phyloP scores from a whole-genome alignment of 805 yeast species.

The Candida verbasci region DNA sequence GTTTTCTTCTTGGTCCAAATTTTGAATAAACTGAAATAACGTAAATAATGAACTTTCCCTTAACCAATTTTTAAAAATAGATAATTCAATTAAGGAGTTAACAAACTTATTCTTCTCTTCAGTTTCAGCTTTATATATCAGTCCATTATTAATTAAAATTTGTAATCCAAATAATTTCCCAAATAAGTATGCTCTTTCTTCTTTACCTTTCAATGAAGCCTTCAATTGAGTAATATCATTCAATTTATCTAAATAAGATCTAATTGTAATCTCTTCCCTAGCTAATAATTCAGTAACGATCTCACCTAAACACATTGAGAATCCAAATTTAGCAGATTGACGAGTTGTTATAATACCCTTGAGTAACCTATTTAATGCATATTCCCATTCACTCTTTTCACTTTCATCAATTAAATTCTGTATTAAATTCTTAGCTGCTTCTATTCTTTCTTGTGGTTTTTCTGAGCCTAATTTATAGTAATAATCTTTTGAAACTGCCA shows the following conservation, averaged over 20 bases:
- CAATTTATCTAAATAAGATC: slow-evolving; percentile 32
- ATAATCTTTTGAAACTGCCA: slow-evolving; percentile 62
- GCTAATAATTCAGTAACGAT: slow-evolving; percentile 37
- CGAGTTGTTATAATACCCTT: slow-evolving; percentile 79
- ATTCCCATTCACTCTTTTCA: slow-evolving; percentile 63
- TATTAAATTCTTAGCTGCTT: slow-evolving; percentile 64
- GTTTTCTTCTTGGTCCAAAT: slow-evolving; percentile 8
- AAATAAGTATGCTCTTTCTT: slow-evolving; percentile 72
- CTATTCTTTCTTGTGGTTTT: slow-evolving; percentile 62
- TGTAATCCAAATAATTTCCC: slow-evolving; percentile 86
- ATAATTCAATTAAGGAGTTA: slow-evolving; percentile 49
- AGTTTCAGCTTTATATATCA: slow-evolving; percentile 18
- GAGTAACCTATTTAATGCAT: slow-evolving; percentile 73
- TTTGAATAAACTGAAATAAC: slow-evolving; percentile 44
- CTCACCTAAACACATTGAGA: slow-evolving; percentile 82
- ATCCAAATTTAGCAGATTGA: slow-evolving; percentile 83
- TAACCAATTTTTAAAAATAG: slow-evolving; percentile 74
- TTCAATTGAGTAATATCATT: slow-evolving; percentile 30
- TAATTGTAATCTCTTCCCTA: slow-evolving; percentile 28
- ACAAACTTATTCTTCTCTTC: slow-evolving; percentile 32
- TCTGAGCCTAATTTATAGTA: slow-evolving; percentile 79
- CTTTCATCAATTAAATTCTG: slow-evolving; percentile 49
- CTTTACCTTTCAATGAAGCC: slow-evolving; percentile 63
- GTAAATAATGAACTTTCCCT: slow-evolving; percentile 78
- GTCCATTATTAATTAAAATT: slow-evolving; percentile 50